These are phyloP conservation scores for Discostella stelligeroides DNA, from an alignment of 108 stramenopile genomes.

Conservation along the genomic window DNA sequence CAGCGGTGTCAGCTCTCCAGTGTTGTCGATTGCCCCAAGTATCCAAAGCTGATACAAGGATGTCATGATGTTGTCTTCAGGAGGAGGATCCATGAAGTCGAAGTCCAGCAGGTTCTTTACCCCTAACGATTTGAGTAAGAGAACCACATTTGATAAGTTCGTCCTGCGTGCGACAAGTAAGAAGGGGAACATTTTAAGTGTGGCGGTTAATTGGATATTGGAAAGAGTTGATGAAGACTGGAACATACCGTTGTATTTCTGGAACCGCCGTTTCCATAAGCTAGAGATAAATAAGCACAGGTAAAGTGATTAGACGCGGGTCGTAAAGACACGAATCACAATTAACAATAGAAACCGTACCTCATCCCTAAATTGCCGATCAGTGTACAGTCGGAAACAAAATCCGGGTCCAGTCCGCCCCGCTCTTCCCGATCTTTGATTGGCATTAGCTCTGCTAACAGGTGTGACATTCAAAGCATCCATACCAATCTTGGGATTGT, in stretches of 20 bases:
- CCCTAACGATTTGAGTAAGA: slow-evolving; percentile 96
- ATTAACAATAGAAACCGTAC: too few species aligned
- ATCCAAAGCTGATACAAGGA: slow-evolving; percentile 97
- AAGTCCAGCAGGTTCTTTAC: slow-evolving; percentile 93
- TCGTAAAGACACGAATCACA: too few species aligned
- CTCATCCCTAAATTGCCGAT: slow-evolving; percentile 94
- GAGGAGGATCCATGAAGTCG: slow-evolving; percentile 99
- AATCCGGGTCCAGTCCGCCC: slow-evolving; percentile 97
- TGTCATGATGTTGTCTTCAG: slow-evolving; percentile 96
- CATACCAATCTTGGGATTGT: slow-evolving; percentile 99
- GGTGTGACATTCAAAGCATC: slow-evolving; percentile 97
- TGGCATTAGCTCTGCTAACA: slow-evolving; percentile 96
- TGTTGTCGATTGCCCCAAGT: slow-evolving; percentile 96
- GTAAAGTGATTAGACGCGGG: too few species aligned
- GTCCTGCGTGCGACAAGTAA: slow-evolving; percentile 57
- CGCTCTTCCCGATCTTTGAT: slow-evolving; percentile 96
- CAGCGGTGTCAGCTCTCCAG: slow-evolving; percentile 88
- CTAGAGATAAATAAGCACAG: background rate
- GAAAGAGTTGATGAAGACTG: too few species aligned
- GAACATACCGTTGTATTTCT: slow-evolving; percentile 84
- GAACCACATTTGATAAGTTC: slow-evolving; percentile 97
- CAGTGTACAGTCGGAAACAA: slow-evolving; percentile 97
- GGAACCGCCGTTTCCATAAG: slow-evolving; percentile 95
- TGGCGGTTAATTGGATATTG: too few species aligned
- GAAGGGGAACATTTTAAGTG: background rate